Percentiles rank a stretch among this genome's conserved stretches.
These are phyloP conservation scores for Xylona heveae DNA, from an alignment of 495 filamentous ascomycete species.

Conservation along the genomic window DNA sequence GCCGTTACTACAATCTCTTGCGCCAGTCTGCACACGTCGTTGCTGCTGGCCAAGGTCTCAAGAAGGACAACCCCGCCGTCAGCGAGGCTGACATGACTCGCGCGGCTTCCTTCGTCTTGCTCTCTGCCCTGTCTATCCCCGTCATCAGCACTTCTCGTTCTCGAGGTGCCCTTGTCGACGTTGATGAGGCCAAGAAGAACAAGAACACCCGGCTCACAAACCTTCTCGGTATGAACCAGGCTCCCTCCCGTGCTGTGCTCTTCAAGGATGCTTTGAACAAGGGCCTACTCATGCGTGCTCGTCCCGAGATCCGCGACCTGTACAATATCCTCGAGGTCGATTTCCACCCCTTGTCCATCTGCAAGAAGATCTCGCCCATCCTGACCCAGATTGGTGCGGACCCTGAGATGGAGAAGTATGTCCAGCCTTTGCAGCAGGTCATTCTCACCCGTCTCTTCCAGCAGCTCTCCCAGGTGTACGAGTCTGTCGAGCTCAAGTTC, in stretches of 20 bases:
- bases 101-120: conserved; percentile 86
- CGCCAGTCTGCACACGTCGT: conserved; percentile 74
- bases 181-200: conserved; percentile 93
- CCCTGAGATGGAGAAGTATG: conserved; percentile 90
- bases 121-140: conserved; percentile 86
- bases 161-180: conserved; percentile 83
- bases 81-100: conserved; percentile 71
- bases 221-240: conserved; percentile 74
- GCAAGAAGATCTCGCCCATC: conserved; percentile 96
- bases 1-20: conserved; percentile 87
- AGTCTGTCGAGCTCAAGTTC: conserved; percentile 86
- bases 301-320: conserved; percentile 82
- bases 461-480: conserved; percentile 96
- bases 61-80: conserved; percentile 88
- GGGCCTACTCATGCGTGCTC: conserved; percentile 72
- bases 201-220: conserved; percentile 96
- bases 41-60: conserved; percentile 57
- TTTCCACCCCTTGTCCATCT: conserved; percentile 96
- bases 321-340: conserved; percentile 98
- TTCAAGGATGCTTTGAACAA: conserved; percentile 95
- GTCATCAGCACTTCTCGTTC: conserved; percentile 97
- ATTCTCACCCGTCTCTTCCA: conserved; percentile 96
- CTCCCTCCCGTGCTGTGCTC: conserved; percentile 71
- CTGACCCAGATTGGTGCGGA: conserved; percentile 84
- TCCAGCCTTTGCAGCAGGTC: conserved; percentile 86